Percentiles rank a stretch among this genome's conserved stretches.
Conservation (phyloP, 208 protist genomes). For the Leishmania turanica region DNA sequence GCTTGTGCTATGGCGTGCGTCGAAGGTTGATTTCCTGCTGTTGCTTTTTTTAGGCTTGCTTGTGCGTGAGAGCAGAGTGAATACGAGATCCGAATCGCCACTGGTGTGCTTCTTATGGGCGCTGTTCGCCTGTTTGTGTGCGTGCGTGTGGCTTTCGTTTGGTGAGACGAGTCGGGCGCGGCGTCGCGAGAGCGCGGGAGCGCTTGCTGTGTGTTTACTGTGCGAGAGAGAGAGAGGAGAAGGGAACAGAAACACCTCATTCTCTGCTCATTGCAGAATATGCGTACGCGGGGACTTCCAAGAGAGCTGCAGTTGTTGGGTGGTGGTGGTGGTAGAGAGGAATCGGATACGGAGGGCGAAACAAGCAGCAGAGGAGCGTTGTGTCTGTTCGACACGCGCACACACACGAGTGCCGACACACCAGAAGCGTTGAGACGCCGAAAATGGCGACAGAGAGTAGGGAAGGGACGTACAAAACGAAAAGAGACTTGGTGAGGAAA, state of each 20-base stretch:
- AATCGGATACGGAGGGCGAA: background rate
- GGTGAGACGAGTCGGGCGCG: too few species aligned
- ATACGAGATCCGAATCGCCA: too few species aligned
- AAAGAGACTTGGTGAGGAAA: too few species aligned
- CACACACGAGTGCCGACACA: background rate
- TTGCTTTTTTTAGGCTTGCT: background rate
- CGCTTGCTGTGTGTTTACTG: too few species aligned
- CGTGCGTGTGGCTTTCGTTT: background rate
- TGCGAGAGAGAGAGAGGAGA: background rate
- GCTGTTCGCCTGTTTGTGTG: background rate
- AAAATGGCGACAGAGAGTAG: too few species aligned
- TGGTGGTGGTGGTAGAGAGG: background rate
- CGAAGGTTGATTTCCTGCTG: background rate
- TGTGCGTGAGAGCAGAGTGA: background rate
- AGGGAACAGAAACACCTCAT: background rate
- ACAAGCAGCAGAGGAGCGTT: background rate
- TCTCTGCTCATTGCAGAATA: background rate
- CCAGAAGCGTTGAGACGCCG: background rate
- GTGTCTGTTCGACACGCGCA: background rate
- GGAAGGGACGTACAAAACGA: background rate
- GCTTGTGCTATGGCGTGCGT: background rate
- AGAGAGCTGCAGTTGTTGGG: background rate
- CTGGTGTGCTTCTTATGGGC: too few species aligned
- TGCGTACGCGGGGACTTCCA: background rate
- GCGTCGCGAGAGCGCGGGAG: too few species aligned